phyloP scores from a whole-genome alignment of 148 eudicot species.

The Nepenthes gracilis region DNA sequence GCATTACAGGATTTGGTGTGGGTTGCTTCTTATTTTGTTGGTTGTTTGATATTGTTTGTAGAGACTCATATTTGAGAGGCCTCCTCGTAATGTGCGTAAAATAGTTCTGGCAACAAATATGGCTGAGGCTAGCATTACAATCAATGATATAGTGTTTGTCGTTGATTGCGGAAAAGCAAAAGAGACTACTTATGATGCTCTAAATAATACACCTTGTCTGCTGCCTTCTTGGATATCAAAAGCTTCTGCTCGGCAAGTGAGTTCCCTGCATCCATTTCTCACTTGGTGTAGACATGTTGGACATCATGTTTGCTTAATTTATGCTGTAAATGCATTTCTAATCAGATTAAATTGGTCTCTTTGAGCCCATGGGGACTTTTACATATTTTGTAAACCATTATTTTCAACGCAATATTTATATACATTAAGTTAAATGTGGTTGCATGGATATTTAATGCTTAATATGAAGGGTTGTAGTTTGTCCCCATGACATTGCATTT shows the following conservation, averaged over 20 bases:
- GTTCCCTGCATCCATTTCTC: constrained; percentile 1
- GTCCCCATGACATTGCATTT: too few species aligned
- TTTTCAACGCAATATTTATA: too few species aligned
- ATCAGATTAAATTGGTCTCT: too few species aligned
- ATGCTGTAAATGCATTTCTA: neutral
- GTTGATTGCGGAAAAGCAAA: constrained; percentile 98
- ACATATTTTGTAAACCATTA: too few species aligned
- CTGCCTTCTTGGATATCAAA: constrained; percentile 96
- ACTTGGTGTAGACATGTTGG: neutral
- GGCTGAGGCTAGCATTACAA: constrained; percentile 97
- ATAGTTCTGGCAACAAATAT: constrained; percentile 91
- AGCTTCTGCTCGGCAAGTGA: constrained; percentile 90
- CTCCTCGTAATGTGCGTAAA: constrained; percentile 70
- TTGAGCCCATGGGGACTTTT: too few species aligned
- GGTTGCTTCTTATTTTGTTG: constrained; percentile 2
- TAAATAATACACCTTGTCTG: constrained; percentile 92
- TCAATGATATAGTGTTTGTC: constrained; percentile 91
- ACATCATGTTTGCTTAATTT: neutral
- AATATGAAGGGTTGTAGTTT: too few species aligned
- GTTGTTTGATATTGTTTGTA: constrained; percentile 20
- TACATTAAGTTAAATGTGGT: too few species aligned
- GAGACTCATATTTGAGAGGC: constrained; percentile 84
- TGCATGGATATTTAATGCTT: too few species aligned
- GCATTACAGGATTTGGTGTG: constrained; percentile 1
- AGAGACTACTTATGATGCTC: constrained; percentile 95